phyloP scores from a whole-genome alignment of 1,284 basidiomycete genomes.

The Apiotrichum sp. region DNA sequence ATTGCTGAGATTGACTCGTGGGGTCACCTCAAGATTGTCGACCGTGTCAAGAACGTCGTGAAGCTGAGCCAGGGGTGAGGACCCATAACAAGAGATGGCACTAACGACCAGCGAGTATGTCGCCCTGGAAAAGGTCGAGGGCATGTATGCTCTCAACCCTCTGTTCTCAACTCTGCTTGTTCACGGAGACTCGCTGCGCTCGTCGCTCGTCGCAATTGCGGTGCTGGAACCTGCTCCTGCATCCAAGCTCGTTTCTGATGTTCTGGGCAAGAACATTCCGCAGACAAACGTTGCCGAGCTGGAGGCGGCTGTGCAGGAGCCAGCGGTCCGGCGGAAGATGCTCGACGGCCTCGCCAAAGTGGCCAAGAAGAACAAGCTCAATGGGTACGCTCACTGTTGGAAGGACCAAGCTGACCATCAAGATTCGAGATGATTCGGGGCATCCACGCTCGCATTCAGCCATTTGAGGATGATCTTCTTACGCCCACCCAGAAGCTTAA shows the following conservation, averaged over 20 bases:
- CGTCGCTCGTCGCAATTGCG: conserved; percentile 72
- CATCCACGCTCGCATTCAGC: conserved; percentile 62
- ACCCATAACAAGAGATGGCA: too few species aligned
- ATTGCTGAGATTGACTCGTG: conserved; percentile 71
- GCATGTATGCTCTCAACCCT: conserved; percentile 65
- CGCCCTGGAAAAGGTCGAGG: conserved; percentile 94
- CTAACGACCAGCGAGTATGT: conserved; percentile 66
- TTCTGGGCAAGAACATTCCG: conserved; percentile 55
- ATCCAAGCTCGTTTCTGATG: conserved; percentile 54
- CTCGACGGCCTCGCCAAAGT: conserved; percentile 59
- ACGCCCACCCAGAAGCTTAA: conserved; percentile 37
- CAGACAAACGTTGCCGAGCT: conserved; percentile 56
- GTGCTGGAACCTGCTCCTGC: conserved; percentile 43
- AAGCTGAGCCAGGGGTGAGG: conserved; percentile 70
- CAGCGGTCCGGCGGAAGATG: conserved; percentile 51
- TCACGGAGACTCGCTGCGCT: conserved; percentile 77
- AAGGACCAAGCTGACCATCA: too few species aligned
- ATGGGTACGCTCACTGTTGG: conserved; percentile 44
- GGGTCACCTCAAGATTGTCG: conserved; percentile 84
- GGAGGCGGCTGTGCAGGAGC: conserved; percentile 58
- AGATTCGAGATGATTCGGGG: conserved; percentile 76
- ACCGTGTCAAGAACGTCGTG: conserved; percentile 97
- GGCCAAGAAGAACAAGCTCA: conserved; percentile 60
- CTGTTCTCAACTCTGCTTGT: conserved; percentile 71
- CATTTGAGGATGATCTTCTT: conserved; percentile 58